Percentiles rank a stretch among this genome's conserved stretches.
Conservation (phyloP, 2,329 filamentous ascomycete species). For the Claviceps capensis region DNA sequence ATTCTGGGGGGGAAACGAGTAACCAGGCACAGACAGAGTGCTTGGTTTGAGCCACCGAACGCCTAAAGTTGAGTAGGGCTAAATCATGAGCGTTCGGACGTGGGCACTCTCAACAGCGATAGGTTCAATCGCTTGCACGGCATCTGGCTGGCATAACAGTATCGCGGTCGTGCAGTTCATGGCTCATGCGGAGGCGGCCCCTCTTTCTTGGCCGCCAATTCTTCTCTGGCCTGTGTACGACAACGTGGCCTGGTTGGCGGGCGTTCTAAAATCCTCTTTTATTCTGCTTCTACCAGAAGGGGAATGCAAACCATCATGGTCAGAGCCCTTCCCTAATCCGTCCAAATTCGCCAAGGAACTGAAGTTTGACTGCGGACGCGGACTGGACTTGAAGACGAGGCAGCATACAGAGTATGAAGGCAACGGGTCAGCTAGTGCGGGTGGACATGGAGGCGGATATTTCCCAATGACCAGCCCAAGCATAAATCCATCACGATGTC, state of each 20-base stretch:
- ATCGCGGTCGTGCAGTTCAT: slow-evolving; percentile 7
- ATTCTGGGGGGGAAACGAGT: background rate
- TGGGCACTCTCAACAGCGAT: background rate
- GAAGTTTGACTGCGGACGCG: background rate
- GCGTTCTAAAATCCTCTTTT: background rate
- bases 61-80: background rate
- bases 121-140: slow-evolving; percentile 12
- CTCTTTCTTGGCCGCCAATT: background rate
- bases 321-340: background rate
- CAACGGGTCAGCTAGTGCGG: background rate
- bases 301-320: background rate
- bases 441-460: background rate
- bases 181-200: slow-evolving; percentile 7
- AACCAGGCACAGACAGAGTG: background rate
- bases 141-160: slow-evolving; percentile 7
- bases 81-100: background rate
- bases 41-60: background rate
- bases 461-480: background rate
- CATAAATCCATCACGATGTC: background rate
- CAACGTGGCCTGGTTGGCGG: background rate
- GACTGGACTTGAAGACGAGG: background rate
- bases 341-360: background rate
- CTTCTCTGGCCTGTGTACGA: background rate
- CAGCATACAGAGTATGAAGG: background rate
- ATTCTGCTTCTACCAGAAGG: background rate